Evolutionary conservation across 1,139 yeast genomes (phyloP), one percentile per base, ranked within the genome.

Genomic region (Yamadazyma spencermartinsiae): DNA sequence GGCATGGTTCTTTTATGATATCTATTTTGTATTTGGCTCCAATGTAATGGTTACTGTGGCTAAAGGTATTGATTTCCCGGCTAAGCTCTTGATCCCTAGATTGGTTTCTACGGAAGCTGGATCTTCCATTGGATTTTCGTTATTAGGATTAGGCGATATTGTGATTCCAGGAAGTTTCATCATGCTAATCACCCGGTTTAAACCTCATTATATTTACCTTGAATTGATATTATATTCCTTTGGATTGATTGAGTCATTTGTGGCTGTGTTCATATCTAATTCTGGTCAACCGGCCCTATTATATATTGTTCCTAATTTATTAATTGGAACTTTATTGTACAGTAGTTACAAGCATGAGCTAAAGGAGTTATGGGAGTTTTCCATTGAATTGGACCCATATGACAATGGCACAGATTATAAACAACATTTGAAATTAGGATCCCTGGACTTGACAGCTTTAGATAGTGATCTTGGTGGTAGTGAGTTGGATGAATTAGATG

Each of bases 281-380:
- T 56, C 54, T 4, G 86, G 82, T 1, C 89, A 82, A 56, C 89
- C 89, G 1, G 89, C 89, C 0, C 60, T 83, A 42, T 56, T 82
- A 17, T 82, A 81, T 51, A 59, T 82, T 28, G 80, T 80, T 5
- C 89, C 90, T 3, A 54, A 68, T 4, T 43, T 81, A 35, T 41
- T 76, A 1, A 20, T 63, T 0, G 60, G 73, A 1, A 61, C 67
- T 1, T 27, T 58, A 1, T 28, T 50, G 0, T 49, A 61, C 3
- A 75, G 77, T 0, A 30, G 49, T 15, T 17, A 41, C 8, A 55
- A 63, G 17, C 73, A 73, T 1, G 85, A 81, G 31, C 47, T 75
- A 19, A 42, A 41, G 0, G 47, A 56, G 17, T 43, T 79, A 15
- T 74, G 73, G 74, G 40, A 45, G n/a, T 46, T 40, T 31, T 31